These are phyloP conservation scores for Aegilops sharonensis DNA, from an alignment of 176 grass and related monocot genomes.

Conservation along the genomic window DNA sequence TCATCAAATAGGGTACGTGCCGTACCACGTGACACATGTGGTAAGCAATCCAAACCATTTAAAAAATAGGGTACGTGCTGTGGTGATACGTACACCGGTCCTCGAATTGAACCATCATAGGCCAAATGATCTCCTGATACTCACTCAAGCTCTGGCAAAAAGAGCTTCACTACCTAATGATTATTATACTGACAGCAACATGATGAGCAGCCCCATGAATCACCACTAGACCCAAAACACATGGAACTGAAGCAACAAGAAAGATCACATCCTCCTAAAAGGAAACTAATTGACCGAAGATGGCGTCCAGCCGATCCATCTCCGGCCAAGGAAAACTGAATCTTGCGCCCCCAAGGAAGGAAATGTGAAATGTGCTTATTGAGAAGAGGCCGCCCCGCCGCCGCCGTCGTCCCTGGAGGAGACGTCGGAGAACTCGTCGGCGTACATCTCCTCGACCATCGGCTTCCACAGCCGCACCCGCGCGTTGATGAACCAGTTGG, in stretches of 20 bases:
- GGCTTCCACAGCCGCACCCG: constrained; percentile 96
- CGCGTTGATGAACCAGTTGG: constrained; percentile 99
- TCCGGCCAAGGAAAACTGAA: neutral
- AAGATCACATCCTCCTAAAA: neutral
- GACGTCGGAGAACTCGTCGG: constrained; percentile 57
- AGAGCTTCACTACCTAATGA: neutral
- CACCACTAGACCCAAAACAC: neutral
- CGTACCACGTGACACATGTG: no score
- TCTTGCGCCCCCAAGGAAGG: neutral
- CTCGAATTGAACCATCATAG: no score
- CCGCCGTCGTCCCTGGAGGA: neutral
- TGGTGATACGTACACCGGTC: no score
- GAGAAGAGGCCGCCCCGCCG: constrained; percentile 15
- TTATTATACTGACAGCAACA: neutral
- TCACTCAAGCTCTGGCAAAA: constrained; percentile 21
- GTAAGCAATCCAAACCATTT: no score
- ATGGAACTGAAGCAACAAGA: no score
- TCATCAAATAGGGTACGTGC: no score
- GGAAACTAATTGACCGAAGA: no score
- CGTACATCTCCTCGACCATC: constrained; percentile 98
- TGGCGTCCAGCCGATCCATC: neutral
- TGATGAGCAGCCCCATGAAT: neutral
- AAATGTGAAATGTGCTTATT: neutral
- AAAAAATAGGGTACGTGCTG: no score
- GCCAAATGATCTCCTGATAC: no score